Conservation (phyloP, 2,329 filamentous ascomycete species). For the Scopulariopsis brevicaulis region DNA sequence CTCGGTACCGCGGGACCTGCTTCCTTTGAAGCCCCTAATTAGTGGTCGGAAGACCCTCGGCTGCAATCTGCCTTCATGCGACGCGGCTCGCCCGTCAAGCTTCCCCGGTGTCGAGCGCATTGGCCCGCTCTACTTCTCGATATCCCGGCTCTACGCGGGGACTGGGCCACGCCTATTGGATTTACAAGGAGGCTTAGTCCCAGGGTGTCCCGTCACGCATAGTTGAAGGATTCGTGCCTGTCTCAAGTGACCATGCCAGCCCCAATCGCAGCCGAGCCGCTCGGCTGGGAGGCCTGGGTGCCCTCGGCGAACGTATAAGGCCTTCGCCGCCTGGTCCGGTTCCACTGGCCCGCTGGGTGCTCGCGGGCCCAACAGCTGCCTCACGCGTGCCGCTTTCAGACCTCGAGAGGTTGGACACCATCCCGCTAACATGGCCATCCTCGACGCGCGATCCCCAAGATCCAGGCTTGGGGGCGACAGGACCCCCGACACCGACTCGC, state of each 20-base stretch:
- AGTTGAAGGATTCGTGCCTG: background rate
- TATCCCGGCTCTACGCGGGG: background rate
- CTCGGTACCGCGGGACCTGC: no score
- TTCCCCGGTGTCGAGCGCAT: background rate
- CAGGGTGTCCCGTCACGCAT: background rate
- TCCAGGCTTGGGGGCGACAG: background rate
- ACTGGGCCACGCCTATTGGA: background rate
- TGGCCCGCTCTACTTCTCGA: no score
- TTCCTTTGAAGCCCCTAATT: background rate
- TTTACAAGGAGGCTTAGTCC: background rate
- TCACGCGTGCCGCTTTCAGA: no score
- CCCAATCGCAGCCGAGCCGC: background rate
- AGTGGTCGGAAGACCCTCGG: background rate
- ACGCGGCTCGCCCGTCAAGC: background rate
- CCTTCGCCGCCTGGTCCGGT: no score
- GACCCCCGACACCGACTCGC: no score
- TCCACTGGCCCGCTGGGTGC: no score
- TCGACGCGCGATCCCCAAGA: background rate
- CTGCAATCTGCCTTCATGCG: background rate
- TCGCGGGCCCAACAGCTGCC: no score
- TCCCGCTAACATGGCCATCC: background rate
- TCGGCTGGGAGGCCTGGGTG: background rate
- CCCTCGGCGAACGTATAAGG: no score
- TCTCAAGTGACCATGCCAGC: background rate
- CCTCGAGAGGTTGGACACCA: no score